phyloP scores from a whole-genome alignment of 2,329 filamentous ascomycete species.

The Stemphylium vesicarium region DNA sequence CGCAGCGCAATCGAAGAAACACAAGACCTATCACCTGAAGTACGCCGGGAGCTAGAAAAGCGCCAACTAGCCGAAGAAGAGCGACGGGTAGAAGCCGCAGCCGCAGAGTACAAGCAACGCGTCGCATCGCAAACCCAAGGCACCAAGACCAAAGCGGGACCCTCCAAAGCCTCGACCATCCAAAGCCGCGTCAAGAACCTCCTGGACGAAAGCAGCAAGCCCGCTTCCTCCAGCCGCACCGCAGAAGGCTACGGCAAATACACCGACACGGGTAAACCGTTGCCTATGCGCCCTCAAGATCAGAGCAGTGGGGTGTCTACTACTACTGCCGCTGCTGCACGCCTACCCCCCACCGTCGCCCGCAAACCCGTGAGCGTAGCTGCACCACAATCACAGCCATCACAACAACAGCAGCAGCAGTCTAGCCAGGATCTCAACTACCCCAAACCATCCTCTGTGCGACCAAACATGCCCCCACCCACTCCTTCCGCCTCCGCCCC shows the following conservation, averaged over 20 bases:
- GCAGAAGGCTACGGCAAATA: constrained; percentile 91
- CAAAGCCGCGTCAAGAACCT: constrained; percentile 89
- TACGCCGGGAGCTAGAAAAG: constrained; percentile 87
- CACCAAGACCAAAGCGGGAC: constrained; percentile 50
- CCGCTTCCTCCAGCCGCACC: constrained; percentile 67
- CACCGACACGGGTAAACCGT: constrained; percentile 59
- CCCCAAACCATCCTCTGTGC: constrained; percentile 32
- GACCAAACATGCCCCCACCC: constrained; percentile 30
- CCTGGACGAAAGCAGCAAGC: constrained; percentile 71
- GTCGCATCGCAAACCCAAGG: constrained; percentile 67
- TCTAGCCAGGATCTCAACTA: constrained; percentile 33
- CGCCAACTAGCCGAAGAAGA: constrained; percentile 84
- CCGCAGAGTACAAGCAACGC: constrained; percentile 83
- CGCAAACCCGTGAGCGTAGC: constrained; percentile 57
- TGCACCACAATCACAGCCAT: neutral
- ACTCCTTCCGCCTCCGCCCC: constrained; percentile 42
- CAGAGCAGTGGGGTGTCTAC: constrained; percentile 9
- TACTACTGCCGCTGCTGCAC: constrained; percentile 2
- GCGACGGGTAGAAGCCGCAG: constrained; percentile 83
- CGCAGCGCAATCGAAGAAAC: constrained; percentile 68
- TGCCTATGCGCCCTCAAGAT: constrained; percentile 41
- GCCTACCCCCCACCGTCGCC: constrained; percentile 35
- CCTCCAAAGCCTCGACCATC: constrained; percentile 77
- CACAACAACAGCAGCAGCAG: constrained; percentile 11
- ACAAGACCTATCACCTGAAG: constrained; percentile 81